Evolutionary conservation across 208 protist genomes (phyloP).

Genomic region (Acanthamoeba pearcei): DNA sequence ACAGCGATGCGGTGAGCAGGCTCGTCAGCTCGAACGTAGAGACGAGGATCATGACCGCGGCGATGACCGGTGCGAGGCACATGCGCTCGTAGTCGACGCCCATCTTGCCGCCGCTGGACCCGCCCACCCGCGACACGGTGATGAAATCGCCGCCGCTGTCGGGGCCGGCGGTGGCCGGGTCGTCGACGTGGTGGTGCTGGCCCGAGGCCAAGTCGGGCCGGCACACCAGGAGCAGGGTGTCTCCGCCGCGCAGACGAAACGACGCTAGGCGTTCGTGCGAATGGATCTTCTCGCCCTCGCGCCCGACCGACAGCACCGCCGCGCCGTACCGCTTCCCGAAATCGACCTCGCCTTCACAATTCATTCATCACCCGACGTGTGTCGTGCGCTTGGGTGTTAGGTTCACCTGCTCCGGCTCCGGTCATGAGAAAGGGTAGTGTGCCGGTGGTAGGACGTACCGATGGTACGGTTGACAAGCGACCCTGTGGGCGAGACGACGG

Average conservation of each 20-base stretch:
- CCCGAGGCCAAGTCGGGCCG: not conserved
- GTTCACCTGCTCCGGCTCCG: too few species aligned
- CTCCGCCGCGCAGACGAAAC: not conserved
- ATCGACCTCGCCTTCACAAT: not conserved
- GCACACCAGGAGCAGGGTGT: slow-evolving; percentile 54
- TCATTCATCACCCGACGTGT: not conserved
- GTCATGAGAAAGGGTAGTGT: not conserved
- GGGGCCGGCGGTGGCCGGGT: not conserved
- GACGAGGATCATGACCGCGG: slow-evolving; percentile 23
- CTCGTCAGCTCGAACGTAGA: slow-evolving; percentile 20
- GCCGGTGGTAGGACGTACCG: not conserved
- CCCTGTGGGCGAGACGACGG: slow-evolving; percentile 16
- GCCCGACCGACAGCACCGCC: not conserved
- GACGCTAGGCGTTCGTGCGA: not conserved
- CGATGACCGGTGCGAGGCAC: not conserved
- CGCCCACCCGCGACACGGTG: slow-evolving; percentile 9
- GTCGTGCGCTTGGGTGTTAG: too few species aligned
- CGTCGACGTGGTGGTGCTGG: not conserved
- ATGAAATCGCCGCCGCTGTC: not conserved
- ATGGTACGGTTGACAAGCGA: slow-evolving; percentile 21
- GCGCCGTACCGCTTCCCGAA: not conserved
- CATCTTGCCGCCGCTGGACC: slow-evolving; percentile 7
- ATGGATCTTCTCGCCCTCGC: not conserved
- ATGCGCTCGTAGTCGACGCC: not conserved
- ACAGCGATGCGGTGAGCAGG: slow-evolving; percentile 60